These are phyloP conservation scores for Botryotinia globosa DNA, from an alignment of 2,329 filamentous ascomycete species.

Conservation along the genomic window DNA sequence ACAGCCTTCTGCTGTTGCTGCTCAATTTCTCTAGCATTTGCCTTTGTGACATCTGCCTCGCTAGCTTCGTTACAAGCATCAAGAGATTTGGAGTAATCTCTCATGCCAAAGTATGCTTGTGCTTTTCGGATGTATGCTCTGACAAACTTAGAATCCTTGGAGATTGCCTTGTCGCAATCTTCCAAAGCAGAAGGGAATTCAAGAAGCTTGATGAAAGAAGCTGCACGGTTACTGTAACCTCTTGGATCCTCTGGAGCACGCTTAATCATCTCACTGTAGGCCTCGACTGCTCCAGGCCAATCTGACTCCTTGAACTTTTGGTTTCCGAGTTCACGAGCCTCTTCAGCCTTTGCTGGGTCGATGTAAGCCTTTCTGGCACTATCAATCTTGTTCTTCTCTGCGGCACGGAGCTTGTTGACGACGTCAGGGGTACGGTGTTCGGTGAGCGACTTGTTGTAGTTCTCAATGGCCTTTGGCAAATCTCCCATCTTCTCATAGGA, in stretches of 20 bases:
- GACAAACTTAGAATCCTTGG: slow-evolving; percentile 88
- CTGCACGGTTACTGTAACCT: slow-evolving; percentile 95
- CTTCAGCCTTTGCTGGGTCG: slow-evolving; percentile 87
- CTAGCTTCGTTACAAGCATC: slow-evolving; percentile 83
- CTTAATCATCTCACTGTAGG: slow-evolving; percentile 96
- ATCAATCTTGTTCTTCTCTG: slow-evolving; percentile 82
- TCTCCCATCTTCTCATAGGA: slow-evolving; percentile 90
- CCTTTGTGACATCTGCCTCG: slow-evolving; percentile 70
- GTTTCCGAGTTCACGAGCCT: slow-evolving; percentile 92
- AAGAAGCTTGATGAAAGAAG: slow-evolving; percentile 94
- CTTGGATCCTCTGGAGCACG: slow-evolving; percentile 88
- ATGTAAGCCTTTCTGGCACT: slow-evolving; percentile 76
- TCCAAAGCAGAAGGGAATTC: slow-evolving; percentile 90
- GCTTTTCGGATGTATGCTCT: slow-evolving; percentile 95
- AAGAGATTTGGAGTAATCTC: slow-evolving; percentile 92
- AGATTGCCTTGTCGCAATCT: slow-evolving; percentile 89
- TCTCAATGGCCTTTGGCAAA: slow-evolving; percentile 73
- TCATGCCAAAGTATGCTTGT: slow-evolving; percentile 94
- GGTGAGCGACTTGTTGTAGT: slow-evolving; percentile 90
- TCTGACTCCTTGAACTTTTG: slow-evolving; percentile 96
- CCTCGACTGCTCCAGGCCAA: slow-evolving; percentile 91
- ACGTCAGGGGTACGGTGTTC: slow-evolving; percentile 96
- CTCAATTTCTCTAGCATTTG: slow-evolving; percentile 88
- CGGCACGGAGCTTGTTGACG: slow-evolving; percentile 84
- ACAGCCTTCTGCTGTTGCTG: slow-evolving; percentile 92